These are phyloP conservation scores for Termitomyces sp. DNA, from an alignment of 768 basidiomycete genomes.

Conservation along the genomic window DNA sequence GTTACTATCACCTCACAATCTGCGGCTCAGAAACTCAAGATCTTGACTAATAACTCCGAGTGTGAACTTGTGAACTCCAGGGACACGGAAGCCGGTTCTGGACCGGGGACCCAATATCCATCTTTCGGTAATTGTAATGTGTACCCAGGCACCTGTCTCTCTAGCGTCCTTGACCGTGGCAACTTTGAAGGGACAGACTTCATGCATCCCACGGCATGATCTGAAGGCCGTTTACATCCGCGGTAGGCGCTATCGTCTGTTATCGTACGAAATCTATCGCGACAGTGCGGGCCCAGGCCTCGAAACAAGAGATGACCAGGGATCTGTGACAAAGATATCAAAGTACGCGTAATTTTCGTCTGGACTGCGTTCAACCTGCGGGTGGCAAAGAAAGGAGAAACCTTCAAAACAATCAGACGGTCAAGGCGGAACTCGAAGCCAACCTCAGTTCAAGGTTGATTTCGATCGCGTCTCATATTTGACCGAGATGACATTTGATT, in stretches of 20 bases:
- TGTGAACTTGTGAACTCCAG: conserved; percentile 49
- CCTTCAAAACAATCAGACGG: conserved; percentile 33
- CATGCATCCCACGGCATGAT: conserved; percentile 73
- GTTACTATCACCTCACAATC: too few relatives aligned
- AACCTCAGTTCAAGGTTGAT: conserved; percentile 9
- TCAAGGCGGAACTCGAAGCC: conserved; percentile 34
- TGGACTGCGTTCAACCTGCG: not conserved
- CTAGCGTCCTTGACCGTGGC: not conserved
- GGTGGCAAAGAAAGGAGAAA: conserved; percentile 28
- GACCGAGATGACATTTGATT: conserved; percentile 48
- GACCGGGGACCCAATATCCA: not conserved
- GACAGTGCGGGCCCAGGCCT: too few relatives aligned
- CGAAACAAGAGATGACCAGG: too few relatives aligned
- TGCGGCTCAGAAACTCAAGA: not conserved
- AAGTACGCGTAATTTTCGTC: too few relatives aligned
- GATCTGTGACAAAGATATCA: too few relatives aligned
- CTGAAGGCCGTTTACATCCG: conserved; percentile 29
- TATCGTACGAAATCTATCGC: too few relatives aligned
- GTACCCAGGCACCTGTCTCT: not conserved
- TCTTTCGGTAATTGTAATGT: not conserved
- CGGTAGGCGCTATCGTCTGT: too few relatives aligned
- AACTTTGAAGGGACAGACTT: conserved; percentile 42
- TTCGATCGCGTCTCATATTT: conserved; percentile 61
- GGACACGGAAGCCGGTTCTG: conserved; percentile 2
- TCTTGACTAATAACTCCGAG: conserved; percentile 36